Base-by-base conservation (phyloP, 164 flowering plant genomes). In the Saururus chinensis region DNA sequence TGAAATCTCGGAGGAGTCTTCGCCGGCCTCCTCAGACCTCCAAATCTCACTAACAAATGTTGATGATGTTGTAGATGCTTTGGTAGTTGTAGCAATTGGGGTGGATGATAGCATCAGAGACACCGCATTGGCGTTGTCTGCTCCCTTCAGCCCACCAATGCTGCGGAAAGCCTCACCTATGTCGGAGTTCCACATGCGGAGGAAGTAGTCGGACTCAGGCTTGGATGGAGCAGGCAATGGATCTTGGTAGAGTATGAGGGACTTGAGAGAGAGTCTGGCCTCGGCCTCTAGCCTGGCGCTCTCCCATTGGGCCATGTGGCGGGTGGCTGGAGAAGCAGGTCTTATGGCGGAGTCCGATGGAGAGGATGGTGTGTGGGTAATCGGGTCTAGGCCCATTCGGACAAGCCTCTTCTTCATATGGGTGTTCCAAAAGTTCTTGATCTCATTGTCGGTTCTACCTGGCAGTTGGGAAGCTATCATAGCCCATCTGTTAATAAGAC, bases 251-350 rank as follows among this genome's bases (percentile, higher is more conserved):
- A 58, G 51, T 68, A 81, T 63, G 4, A 73, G 57, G 0, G 96
- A 85, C 66, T 82, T 92, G 59, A 61, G 75, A 19, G 97, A 90
- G 7, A 90, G 89, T 30, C 99, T 78, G 19, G 89, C 92, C 75
- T 90, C 97, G 0, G 99, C 99, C 67, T 93, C 95, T 1, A 90
- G 91, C 81, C 96, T 76, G 1, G 96, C 99, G 53, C 86, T 90
- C 76, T 93, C 99, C 99, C 99, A 93, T 55, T 93, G 98, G 0
- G 97, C 84, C 92, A 82, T 86, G 84, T 93, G 97, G 42, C 95
- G 88, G 3, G 87, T 83, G 11, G 84, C 74, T 9, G 82, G 74
- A 11, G 71, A n/a, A 1, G 69, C 49, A 13, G 66, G 25, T 19
- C 37, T 19, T 4, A 52, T 11, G n/a, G 45, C 59, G 19, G 54